These are phyloP conservation scores for Silene coronaria DNA, from an alignment of 179 eudicot species.

Conservation along the genomic window DNA sequence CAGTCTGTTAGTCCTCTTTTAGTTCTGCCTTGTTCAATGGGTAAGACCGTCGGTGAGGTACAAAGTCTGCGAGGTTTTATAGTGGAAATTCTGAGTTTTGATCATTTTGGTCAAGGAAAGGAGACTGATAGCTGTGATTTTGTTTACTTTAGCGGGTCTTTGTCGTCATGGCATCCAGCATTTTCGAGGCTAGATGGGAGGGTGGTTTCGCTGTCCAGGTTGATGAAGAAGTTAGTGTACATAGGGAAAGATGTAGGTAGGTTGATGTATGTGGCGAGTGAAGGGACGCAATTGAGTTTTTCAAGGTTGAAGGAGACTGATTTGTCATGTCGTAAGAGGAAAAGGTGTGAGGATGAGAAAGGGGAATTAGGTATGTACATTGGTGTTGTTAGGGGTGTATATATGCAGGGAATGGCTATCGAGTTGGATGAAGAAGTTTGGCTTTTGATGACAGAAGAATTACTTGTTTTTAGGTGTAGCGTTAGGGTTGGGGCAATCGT, in stretches of 20 bases:
- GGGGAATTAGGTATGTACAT: constrained; percentile 57
- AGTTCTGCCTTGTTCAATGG: constrained; percentile 39
- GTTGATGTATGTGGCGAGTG: constrained; percentile 54
- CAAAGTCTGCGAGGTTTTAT: constrained; percentile 48
- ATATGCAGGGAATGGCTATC: constrained; percentile 70
- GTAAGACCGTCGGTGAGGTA: constrained; percentile 11
- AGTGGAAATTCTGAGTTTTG: constrained; percentile 22
- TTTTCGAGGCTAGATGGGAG: constrained; percentile 45
- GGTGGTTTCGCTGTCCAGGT: constrained; percentile 35
- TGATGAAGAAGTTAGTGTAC: constrained; percentile 71
- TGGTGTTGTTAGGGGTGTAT: constrained; percentile 60
- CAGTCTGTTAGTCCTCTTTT: constrained; percentile 66
- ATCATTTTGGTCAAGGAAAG: constrained; percentile 5
- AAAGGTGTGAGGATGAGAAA: constrained; percentile 29
- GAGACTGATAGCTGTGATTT: constrained; percentile 33
- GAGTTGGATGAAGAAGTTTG: constrained; percentile 76
- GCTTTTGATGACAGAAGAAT: constrained; percentile 61
- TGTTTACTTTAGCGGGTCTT: constrained; percentile 57
- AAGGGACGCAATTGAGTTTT: constrained; percentile 31
- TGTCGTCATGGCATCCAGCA: constrained; percentile 59
- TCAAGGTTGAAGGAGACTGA: constrained; percentile 12
- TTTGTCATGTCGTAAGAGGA: constrained; percentile 11
- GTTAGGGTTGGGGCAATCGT: constrained; percentile 81
- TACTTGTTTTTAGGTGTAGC: constrained; percentile 44
- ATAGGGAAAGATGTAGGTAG: constrained; percentile 48